Evolutionary conservation across 2,329 filamentous ascomycete genomes (phyloP), one percentile per base, ranked within the genome.

Genomic region (Phaeoacremonium minimum): DNA sequence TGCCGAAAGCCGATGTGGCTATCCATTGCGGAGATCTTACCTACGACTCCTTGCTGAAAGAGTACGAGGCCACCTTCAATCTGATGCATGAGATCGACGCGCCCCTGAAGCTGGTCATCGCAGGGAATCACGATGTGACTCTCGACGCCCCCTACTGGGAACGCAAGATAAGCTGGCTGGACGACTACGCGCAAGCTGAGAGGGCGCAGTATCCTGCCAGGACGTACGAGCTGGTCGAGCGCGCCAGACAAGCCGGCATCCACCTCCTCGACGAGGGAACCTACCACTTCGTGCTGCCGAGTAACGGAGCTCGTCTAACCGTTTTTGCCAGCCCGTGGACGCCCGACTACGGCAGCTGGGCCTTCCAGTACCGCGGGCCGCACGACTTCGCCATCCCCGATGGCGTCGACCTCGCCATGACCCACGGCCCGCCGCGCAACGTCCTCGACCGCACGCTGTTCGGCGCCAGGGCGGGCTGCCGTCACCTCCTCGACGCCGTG

Each of bases 161-260:
- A 6, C n/a, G n/a, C n/a, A n/a, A n/a, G 22, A 26, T 9, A 9
- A 26, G 22, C 22, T 26, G 22, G 22, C n/a, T n/a, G n/a, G n/a
- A n/a, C n/a, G n/a, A n/a, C n/a, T n/a, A n/a, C n/a, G n/a, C n/a
- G n/a, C n/a, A n/a, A n/a, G n/a, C n/a, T n/a, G n/a, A n/a, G n/a
- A n/a, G n/a, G n/a, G n/a, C n/a, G n/a, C 39, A 30, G 16, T 66
- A 66, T 34, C 64, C 67, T 31, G 57, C 64, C 37, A 62, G 63
- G 33, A 61, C 39, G 2, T 35, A 44, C 39, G 60, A 66, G 38
- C 46, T 45, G 3, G 18, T 38, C 7, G 30, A 32, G 7, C 16
- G 26, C n/a, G 35, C 38, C 19, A 32, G 37, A 17, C 28, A 29
- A 18, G 41, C 40, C 29, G 35, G 33, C 13, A 26, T 40, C 15